Conservation (phyloP, 2,329 filamentous ascomycete species). For the Phymatotrichopsis omnivora region DNA sequence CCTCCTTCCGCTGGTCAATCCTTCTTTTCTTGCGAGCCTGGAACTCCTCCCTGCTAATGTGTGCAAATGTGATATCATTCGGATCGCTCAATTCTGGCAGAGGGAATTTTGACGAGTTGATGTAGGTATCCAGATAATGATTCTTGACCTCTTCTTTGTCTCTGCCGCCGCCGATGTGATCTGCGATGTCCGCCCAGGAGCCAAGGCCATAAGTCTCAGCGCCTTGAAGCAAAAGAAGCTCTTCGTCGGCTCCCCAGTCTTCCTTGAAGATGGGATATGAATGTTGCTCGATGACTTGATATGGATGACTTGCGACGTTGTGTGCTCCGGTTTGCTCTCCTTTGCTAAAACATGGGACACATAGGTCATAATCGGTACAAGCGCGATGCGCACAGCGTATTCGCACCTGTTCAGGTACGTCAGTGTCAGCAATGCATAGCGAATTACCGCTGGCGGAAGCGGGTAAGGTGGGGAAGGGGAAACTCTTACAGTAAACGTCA, state of each 20-base stretch:
- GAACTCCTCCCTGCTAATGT: conserved; percentile 82
- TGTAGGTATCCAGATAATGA: conserved; percentile 81
- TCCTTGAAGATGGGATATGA: conserved; percentile 92
- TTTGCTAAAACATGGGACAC: conserved; percentile 84
- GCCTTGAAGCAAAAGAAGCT: conserved; percentile 83
- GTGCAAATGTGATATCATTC: conserved; percentile 63
- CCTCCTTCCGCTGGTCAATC: conserved; percentile 85
- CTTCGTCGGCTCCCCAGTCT: conserved; percentile 96
- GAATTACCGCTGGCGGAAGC: not conserved
- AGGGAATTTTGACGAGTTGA: conserved; percentile 74
- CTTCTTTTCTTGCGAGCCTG: conserved; percentile 84
- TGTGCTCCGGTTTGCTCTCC: conserved; percentile 74
- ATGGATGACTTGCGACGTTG: conserved; percentile 75
- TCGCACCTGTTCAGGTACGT: conserved; percentile 56
- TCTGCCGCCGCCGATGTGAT: conserved; percentile 92
- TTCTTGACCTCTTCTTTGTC: conserved; percentile 92
- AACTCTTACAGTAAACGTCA: conserved; percentile 78
- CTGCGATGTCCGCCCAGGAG: conserved; percentile 95
- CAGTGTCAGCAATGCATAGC: conserved; percentile 7
- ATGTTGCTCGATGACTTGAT: conserved; percentile 93
- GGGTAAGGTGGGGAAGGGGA: conserved; percentile 1
- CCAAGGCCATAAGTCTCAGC: conserved; percentile 93
- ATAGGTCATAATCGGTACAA: conserved; percentile 93
- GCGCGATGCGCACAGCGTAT: conserved; percentile 77
- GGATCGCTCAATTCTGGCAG: conserved; percentile 79